Percentiles rank a stretch among this genome's conserved stretches.
Evolutionary conservation across 1,284 basidiomycete genomes (phyloP).

Genomic region (Leccinum laetum): DNA sequence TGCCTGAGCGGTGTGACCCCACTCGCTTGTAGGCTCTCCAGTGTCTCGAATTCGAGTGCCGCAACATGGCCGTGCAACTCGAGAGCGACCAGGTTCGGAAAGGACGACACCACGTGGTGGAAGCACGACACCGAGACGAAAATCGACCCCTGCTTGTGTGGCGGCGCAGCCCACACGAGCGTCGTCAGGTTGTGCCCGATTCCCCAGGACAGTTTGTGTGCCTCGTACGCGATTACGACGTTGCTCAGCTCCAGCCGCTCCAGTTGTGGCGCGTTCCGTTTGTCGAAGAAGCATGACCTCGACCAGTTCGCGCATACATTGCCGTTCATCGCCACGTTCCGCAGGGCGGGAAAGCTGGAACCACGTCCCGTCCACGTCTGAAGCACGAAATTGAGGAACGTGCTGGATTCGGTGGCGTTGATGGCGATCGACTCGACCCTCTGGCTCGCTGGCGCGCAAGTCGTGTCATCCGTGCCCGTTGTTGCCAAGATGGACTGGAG

Average conservation of each 20-base stretch:
- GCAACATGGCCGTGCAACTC: conserved; percentile 19
- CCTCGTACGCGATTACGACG: conserved; percentile 14
- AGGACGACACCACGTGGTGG: conserved; percentile 20
- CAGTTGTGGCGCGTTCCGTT: conserved; percentile 13
- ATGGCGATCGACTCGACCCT: conserved; percentile 18
- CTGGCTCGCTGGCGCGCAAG: conserved; percentile 7
- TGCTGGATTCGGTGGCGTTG: conserved; percentile 14
- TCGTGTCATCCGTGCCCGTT: background rate
- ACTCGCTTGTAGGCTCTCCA: conserved; percentile 5
- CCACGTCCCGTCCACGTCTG: conserved; percentile 15
- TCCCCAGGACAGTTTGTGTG: conserved; percentile 12
- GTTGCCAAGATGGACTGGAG: conserved; percentile 19
- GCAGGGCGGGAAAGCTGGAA: conserved; percentile 14
- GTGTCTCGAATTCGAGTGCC: conserved; percentile 9
- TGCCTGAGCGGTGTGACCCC: conserved; percentile 15
- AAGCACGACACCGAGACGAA: conserved; percentile 17
- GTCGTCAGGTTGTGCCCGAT: conserved; percentile 17
- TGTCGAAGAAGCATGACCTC: conserved; percentile 20
- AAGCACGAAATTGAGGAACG: conserved; percentile 21
- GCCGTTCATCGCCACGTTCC: conserved; percentile 13
- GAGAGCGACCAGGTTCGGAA: conserved; percentile 19
- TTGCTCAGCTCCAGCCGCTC: conserved; percentile 20
- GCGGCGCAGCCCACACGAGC: conserved; percentile 24
- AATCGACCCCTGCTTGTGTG: conserved; percentile 10
- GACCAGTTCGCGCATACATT: conserved; percentile 23